Evolutionary conservation across 208 protist species (phyloP), one percentile per base, ranked within the genome.

Genomic region (Leishmania arabica): DNA sequence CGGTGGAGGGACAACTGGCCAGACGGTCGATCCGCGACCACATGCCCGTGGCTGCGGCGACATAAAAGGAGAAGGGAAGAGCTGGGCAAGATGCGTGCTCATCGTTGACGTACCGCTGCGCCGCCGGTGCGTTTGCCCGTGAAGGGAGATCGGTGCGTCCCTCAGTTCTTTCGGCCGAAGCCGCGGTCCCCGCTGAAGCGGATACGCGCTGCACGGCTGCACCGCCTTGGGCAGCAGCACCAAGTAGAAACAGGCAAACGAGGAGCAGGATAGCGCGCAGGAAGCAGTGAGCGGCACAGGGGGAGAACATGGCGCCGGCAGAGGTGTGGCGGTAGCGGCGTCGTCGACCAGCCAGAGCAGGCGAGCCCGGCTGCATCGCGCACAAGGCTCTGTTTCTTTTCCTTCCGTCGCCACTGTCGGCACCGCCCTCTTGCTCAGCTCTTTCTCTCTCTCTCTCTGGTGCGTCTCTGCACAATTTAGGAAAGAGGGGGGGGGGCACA

Each of bases 21-120:
- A 84, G 76, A 21, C 75, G 69, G 0, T 45, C 66, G 3, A 54
- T 49, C 31, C 45, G 54, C 17, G 81, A 84, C 56, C 56, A 70
- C 37, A 64, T 17, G 1, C 81, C 81, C 79, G 81, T 73, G 7
- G 79, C 75, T 1, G 83, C 58, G 3, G 75, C 51, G 0, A 86
- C 47, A 53, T 77, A 83, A 54, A 79, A 69, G 40, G 21, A 53
- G 17, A 86, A 78, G 1, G 74, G 34, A 24, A 80, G 34, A 31
- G 27, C 68, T 62, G 83, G 79, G 21, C 83, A 86, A 24, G 47
- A 71, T 49, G 42, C 37, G 27, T 53, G 69, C 31, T 51, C 47
- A 1, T 53, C 27, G 49, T 72, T 74, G 31, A 60, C 1, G 45
- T 62, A 64, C n/a, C 8, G 75, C 60, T 78, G 75, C 37, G 58